Conservation (phyloP, 768 basidiomycete genomes). For the Exsudoporus frostii region DNA sequence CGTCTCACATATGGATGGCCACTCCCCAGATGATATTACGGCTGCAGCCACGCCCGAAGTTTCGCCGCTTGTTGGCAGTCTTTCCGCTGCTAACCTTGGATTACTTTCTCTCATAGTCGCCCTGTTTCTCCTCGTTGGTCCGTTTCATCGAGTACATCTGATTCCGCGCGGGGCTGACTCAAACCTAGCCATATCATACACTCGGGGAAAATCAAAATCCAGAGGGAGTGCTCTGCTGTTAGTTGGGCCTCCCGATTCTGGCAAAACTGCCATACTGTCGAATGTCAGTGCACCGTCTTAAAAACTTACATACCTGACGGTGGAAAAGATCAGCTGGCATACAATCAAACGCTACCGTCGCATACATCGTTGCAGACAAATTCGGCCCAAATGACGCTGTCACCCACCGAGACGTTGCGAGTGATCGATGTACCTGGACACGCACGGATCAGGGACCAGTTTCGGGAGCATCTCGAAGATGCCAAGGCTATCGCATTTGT, state of each 20-base stretch:
- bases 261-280: conserved; percentile 78
- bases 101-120: conserved; percentile 45
- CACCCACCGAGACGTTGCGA: conserved; percentile 43
- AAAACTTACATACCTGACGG: conserved; percentile 5
- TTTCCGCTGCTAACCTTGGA: conserved; percentile 39
- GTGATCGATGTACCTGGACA: conserved; percentile 84
- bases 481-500: conserved; percentile 73
- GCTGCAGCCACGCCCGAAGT: conserved; percentile 33
- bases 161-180: conserved; percentile 14
- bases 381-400: conserved; percentile 44
- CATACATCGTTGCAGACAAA: conserved; percentile 80
- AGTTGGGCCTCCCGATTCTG: conserved; percentile 72
- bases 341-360: conserved; percentile 59
- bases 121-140: conserved; percentile 42
- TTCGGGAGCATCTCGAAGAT: conserved; percentile 58
- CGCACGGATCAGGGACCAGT: conserved; percentile 73
- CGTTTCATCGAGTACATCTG: conserved; percentile 18
- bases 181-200: conserved; percentile 45
- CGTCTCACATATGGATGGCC: conserved; percentile 11
- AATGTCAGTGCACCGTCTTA: conserved; percentile 43
- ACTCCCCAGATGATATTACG: conserved; percentile 4
- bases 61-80: conserved; percentile 31
- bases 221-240: conserved; percentile 65
- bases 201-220: conserved; percentile 40
- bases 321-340: conserved; percentile 51